Base-by-base conservation (phyloP, 106 monocot species). In the Posidonia australis region DNA sequence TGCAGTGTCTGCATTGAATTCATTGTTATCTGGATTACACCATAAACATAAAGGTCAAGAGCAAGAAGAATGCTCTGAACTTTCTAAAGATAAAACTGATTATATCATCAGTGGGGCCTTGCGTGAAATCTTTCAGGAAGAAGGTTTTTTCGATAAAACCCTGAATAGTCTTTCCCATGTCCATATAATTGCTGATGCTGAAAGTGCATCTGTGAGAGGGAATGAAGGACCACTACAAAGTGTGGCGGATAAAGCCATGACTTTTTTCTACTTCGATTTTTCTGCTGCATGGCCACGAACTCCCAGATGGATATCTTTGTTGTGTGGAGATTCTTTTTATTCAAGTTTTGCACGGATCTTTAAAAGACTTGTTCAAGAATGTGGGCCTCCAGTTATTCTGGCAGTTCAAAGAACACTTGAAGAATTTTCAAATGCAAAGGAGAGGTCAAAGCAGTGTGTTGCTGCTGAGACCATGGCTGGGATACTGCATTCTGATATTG, bases 201-300 rank as follows among this genome's bases (percentile, higher is more conserved):
- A 98, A 42, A 67, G 77, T 58, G 72, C 78, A 17, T 69, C 78
- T 46, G 79, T 80, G 17, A 90, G 79, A 80, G 83, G 75, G 25
- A 75, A 64, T 72, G 69, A 81, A 28, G 87, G 72, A 49, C 49
- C 85, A 36, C 72, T 98, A 60, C 98, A 98, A 72, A 88, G 82
- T 62, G 59, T 67, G 27, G 58, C 85, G 60, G 98, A 98, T 73
- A 85, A 81, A 71, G 83, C 85, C 30, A 91, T 98, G 46, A 98
- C 87, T 11, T 85, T 77, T 57, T 98, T 98, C 81, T 91, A 91
- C 70, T 98, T 91, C 77, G 98, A 98, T 60, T 98, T 98, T 63
- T 85, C 81, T 59, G 81, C 98, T 56, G 72, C 87, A 61, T 98
- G 98, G 98, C 98, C 98, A 56, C 82, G 98, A 0, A 98, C 98